Conservation (phyloP, 345 rosid species). For the Populus simonii region DNA sequence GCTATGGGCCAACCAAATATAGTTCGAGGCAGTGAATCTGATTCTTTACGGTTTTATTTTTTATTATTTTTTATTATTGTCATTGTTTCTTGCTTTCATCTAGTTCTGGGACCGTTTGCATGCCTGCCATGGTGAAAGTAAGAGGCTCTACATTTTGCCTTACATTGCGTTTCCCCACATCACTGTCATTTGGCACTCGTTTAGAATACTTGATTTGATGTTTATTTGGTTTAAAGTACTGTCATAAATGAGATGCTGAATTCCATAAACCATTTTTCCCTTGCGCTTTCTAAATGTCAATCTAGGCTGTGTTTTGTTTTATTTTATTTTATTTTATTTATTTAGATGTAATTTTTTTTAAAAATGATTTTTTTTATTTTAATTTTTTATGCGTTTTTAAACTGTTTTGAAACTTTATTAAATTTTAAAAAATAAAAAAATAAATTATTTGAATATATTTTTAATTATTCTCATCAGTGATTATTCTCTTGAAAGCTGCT, state of each 20-base stretch:
- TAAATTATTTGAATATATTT: too few species aligned
- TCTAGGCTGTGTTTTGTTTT: neutral
- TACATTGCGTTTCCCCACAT: constrained; percentile 16
- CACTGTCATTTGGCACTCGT: constrained; percentile 12
- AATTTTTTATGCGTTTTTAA: too few species aligned
- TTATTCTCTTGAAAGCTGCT: too few species aligned
- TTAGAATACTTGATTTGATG: constrained; percentile 15
- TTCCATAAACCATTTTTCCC: neutral
- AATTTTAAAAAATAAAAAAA: too few species aligned
- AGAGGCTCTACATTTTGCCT: constrained; percentile 26
- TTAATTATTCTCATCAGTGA: too few species aligned
- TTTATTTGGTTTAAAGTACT: constrained; percentile 8
- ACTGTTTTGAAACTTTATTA: too few species aligned
- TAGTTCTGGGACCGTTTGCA: constrained; percentile 19
- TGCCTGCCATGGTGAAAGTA: constrained; percentile 15
- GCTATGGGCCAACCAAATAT: neutral
- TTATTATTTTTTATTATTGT: constrained; percentile 2
- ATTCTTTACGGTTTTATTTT: constrained; percentile 31
- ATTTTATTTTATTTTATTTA: too few species aligned
- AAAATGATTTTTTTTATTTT: too few species aligned
- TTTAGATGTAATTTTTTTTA: neutral
- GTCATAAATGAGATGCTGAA: constrained; percentile 12
- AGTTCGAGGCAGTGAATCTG: constrained; percentile 20
- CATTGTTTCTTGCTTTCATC: constrained; percentile 29
- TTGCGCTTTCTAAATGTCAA: neutral